Percentiles rank a stretch among this genome's conserved stretches.
Conservation (phyloP, 129 eudicot genomes). For the Scalesia atractyloides region DNA sequence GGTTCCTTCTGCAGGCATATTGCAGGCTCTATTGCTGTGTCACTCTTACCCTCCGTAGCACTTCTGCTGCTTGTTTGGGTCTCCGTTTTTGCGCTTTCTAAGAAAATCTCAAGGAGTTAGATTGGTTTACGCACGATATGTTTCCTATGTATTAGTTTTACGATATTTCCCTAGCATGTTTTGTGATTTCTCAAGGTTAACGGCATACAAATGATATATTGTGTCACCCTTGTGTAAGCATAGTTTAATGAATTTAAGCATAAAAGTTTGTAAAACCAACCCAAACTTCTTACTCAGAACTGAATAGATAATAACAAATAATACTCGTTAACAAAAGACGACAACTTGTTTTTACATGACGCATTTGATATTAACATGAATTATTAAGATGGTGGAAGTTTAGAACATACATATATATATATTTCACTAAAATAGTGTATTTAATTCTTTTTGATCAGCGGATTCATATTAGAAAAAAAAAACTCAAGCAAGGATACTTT, state of each 20-base stretch:
- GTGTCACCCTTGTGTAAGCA: not conserved
- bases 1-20: slow-evolving; percentile 54
- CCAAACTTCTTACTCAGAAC: too few relatives aligned
- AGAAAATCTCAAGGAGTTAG: slow-evolving; percentile 32
- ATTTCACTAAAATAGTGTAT: too few relatives aligned
- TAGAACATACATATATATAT: too few relatives aligned
- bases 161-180: not conserved
- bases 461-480: too few relatives aligned
- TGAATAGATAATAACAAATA: too few relatives aligned
- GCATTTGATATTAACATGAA: too few relatives aligned
- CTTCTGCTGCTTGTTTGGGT: slow-evolving; percentile 59
- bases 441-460: too few relatives aligned
- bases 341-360: too few relatives aligned
- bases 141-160: not conserved
- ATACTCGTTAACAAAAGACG: too few relatives aligned
- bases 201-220: not conserved
- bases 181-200: not conserved
- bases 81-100: slow-evolving; percentile 47
- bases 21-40: slow-evolving; percentile 41
- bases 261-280: too few relatives aligned
- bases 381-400: too few relatives aligned
- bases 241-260: not conserved
- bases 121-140: not conserved
- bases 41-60: slow-evolving; percentile 47
- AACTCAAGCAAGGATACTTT: too few relatives aligned